Evolutionary conservation across 2,329 filamentous ascomycete genomes (phyloP), one percentile per base, ranked within the genome.

Genomic region (Clarireedia homoeocarpa): DNA sequence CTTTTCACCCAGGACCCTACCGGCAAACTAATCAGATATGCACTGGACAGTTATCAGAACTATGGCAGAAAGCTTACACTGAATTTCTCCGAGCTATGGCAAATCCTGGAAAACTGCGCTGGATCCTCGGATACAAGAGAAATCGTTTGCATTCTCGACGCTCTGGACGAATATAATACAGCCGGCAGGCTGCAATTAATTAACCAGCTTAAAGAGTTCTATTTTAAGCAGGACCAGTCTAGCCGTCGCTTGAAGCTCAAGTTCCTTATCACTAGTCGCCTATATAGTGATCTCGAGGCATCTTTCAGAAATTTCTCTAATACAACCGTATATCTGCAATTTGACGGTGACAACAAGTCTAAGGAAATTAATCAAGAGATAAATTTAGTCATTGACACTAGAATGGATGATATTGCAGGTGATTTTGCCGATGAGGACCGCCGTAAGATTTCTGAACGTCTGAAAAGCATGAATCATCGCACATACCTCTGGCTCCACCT

Each of bases 401-500:
- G 45, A 5, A 20, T 53, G 2, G 15, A 46, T 23, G 26, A 44
- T 7, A 38, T 36, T 24, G 51, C 17, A 42, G 9, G 27, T 30
- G 27, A 30, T 30, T 30, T 34, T 26, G 30, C 39, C 23, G 40
- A 36, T 6, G 12, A 34, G 27, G 23, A 53, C 26, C 12, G 51
- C 27, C 14, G 24, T 14, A 38, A 10, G 15, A 17, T 23, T 44
- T 23, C 40, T 23, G 5, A 45, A 24, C 26, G 20, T 47, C 12
- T 6, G 46, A 24, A 53, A 53, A 14, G 51, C 2, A 44, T 23
- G n/a, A 2, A 44, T 17, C 40, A 44, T 23, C n/a, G 55, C 9
- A 58, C 55, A 7, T 58, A 58, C 40, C 55, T 58, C 26, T 58
- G 55, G 55, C 20, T 58, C 15, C 38, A 52, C 40, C 55, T 58